Conservation (phyloP, 148 eudicot species). For the Nyssa sinensis region DNA sequence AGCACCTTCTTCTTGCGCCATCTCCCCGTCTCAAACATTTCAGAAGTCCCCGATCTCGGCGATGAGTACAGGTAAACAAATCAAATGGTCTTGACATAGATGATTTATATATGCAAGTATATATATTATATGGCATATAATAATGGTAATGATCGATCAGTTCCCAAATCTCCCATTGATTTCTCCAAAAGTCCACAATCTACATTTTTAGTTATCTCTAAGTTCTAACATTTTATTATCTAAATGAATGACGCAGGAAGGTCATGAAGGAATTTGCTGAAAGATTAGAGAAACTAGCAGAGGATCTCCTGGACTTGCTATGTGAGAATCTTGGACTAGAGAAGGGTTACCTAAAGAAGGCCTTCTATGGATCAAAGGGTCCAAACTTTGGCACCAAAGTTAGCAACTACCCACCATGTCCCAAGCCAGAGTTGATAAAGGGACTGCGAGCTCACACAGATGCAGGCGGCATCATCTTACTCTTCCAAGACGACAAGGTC, state of each 20-base stretch:
- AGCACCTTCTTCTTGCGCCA: slow-evolving; percentile 70
- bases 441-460: slow-evolving; percentile 85
- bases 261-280: slow-evolving; percentile 68
- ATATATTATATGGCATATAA: too few species aligned
- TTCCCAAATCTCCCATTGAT: too few species aligned
- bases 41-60: slow-evolving; percentile 59
- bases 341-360: slow-evolving; percentile 71
- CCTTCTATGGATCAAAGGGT: slow-evolving; percentile 53
- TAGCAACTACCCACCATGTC: slow-evolving; percentile 80
- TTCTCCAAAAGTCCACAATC: too few species aligned
- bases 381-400: slow-evolving; percentile 80
- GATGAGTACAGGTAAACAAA: slow-evolving; percentile 50
- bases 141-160: too few species aligned
- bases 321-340: slow-evolving; percentile 81
- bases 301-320: slow-evolving; percentile 61
- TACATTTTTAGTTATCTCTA: too few species aligned
- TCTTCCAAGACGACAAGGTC: slow-evolving; percentile 72
- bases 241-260: slow-evolving; percentile 31
- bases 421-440: slow-evolving; percentile 68
- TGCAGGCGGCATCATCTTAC: slow-evolving; percentile 79
- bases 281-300: slow-evolving; percentile 62
- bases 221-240: neutral
- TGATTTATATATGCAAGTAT: too few species aligned
- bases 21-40: slow-evolving; percentile 59
- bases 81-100: neutral